Evolutionary conservation across 2,329 filamentous ascomycete species (phyloP).

Genomic region (Alternaria atra): DNA sequence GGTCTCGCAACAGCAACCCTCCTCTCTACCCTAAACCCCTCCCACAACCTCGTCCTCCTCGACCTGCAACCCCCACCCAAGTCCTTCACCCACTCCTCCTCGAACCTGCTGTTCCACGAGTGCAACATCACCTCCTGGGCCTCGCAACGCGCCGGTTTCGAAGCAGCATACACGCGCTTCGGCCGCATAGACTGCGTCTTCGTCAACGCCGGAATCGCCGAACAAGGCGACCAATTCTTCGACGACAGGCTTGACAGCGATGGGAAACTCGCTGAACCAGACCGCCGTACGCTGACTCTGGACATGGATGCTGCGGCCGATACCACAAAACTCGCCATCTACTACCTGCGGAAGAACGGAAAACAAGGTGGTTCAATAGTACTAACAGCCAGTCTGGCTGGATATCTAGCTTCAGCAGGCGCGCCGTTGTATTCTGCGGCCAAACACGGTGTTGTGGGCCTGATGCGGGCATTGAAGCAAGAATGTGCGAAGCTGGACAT

Average conservation of each 20-base stretch:
- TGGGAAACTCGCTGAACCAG: conserved; percentile 57
- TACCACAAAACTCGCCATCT: conserved; percentile 59
- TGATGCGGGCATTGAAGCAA: conserved; percentile 60
- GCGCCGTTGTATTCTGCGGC: conserved; percentile 60
- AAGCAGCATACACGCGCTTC: conserved; percentile 53
- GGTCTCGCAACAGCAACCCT: conserved; percentile 53
- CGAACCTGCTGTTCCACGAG: conserved; percentile 47
- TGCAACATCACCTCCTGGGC: conserved; percentile 59
- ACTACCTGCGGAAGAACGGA: conserved; percentile 55
- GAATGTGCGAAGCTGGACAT: conserved; percentile 58
- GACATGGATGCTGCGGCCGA: conserved; percentile 59
- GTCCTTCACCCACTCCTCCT: conserved; percentile 38
- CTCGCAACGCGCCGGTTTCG: conserved; percentile 57
- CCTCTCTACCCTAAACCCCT: conserved; percentile 49
- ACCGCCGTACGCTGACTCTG: conserved; percentile 56
- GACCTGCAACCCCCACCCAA: conserved; percentile 51
- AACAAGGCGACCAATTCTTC: conserved; percentile 61
- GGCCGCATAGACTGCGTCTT: conserved; percentile 58
- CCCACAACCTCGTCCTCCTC: conserved; percentile 54
- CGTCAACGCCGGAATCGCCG: conserved; percentile 60
- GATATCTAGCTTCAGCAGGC: conserved; percentile 59
- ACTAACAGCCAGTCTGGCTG: conserved; percentile 60
- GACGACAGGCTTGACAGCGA: conserved; percentile 53
- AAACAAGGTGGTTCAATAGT: conserved; percentile 56
- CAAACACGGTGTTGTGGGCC: conserved; percentile 62